A percentile compares a stretch with the other conserved stretches of the same genome.
Evolutionary conservation across 139 green algal species (phyloP).

Genomic region (Parachlorella kessleri): DNA sequence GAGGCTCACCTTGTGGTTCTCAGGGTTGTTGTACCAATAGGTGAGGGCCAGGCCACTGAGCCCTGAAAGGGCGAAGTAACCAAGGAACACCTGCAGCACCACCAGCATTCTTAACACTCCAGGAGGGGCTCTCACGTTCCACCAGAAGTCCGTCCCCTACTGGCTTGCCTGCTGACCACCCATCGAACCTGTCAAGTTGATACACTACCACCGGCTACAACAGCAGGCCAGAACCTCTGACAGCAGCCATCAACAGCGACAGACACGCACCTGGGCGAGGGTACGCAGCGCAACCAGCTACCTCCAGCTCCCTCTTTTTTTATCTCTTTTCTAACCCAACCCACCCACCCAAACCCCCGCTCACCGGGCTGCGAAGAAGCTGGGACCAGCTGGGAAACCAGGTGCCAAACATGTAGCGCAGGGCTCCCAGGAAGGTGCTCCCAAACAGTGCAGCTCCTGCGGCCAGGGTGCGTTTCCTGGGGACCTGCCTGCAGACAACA

Average conservation of each 20-base stretch:
- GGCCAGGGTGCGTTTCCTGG: conserved; percentile 45
- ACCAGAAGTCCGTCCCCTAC: too few species aligned
- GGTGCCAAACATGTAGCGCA: conserved; percentile 44
- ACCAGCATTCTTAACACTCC: neutral
- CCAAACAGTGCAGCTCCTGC: conserved; percentile 38
- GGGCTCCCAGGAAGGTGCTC: conserved; percentile 27
- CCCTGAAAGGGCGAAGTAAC: conserved; percentile 45
- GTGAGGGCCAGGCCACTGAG: conserved; percentile 58
- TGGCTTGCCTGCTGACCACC: too few species aligned
- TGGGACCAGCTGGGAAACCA: conserved; percentile 42
- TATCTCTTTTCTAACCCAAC: too few species aligned
- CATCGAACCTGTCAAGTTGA: too few species aligned
- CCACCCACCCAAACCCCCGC: neutral
- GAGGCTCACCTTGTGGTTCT: conserved; percentile 50
- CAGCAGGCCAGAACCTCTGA: too few species aligned
- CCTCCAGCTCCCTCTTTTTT: too few species aligned
- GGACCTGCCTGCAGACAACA: conserved; percentile 33
- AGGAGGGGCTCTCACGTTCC: neutral
- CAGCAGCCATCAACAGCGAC: too few species aligned
- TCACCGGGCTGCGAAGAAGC: conserved; percentile 31
- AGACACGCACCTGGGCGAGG: too few species aligned
- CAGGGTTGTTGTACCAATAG: conserved; percentile 66
- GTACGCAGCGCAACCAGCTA: too few species aligned
- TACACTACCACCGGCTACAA: too few species aligned
- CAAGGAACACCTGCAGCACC: conserved; percentile 11